phyloP scores from a whole-genome alignment of 2,329 filamentous ascomycete genomes.

The Cladophialophora chaetospira region DNA sequence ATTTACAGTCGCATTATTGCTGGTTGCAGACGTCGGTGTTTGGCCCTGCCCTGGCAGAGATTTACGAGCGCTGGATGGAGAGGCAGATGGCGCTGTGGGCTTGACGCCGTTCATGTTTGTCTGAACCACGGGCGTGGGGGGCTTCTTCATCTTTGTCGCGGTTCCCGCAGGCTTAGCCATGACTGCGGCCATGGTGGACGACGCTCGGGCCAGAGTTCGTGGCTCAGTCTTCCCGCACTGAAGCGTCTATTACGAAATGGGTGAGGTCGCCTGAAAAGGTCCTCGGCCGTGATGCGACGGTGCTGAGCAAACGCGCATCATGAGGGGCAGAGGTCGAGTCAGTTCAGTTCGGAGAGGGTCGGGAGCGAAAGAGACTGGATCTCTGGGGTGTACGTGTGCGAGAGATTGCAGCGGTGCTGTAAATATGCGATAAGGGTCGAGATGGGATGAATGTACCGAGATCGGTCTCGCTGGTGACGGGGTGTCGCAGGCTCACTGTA shows the following conservation, averaged over 20 bases:
- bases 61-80: conserved; percentile 57
- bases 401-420: neutral
- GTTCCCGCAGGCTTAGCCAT: conserved; percentile 29
- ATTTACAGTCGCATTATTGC: conserved; percentile 46
- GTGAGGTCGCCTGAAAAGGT: conserved; percentile 17
- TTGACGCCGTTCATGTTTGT: conserved; percentile 60
- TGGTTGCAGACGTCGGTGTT: conserved; percentile 35
- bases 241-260: conserved; percentile 14
- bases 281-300: conserved; percentile 28
- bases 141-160: conserved; percentile 34
- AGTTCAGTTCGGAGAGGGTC: neutral
- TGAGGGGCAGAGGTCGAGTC: conserved; percentile 26
- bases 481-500: neutral
- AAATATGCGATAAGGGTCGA: neutral
- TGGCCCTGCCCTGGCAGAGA: conserved; percentile 49
- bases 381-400: neutral
- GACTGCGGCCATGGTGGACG: conserved; percentile 29
- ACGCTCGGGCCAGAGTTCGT: neutral
- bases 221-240: neutral
- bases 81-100: conserved; percentile 62
- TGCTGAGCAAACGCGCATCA: conserved; percentile 28
- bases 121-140: conserved; percentile 58
- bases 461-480: conserved; percentile 1
- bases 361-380: neutral
- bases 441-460: neutral